Evolutionary conservation across 2,329 filamentous ascomycete genomes (phyloP), one percentile per base, ranked within the genome.

Genomic region (Monosporascus sp.): DNA sequence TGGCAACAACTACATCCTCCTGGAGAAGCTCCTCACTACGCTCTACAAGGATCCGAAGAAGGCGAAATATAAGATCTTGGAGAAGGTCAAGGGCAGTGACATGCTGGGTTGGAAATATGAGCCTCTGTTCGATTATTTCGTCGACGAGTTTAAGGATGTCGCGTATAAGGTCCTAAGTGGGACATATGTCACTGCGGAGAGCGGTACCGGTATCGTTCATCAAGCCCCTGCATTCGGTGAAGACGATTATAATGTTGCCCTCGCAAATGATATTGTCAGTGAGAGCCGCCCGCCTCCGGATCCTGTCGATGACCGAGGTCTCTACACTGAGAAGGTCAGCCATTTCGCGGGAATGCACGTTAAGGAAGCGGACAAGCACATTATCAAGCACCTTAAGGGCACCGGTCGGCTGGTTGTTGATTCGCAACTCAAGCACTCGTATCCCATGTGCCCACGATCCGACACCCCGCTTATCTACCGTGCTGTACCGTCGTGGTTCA

Each of bases 41-140:
- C 77, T 97, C 2, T 97, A 96, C 77, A 97, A 97, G 71, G 91
- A 96, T 61, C 88, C 88, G 7, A 97, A 96, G 76, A 96, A 96
- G 76, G 91, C 91, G 49, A 95, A 96, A 69, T 96, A 86, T 74
- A 91, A 90, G 76, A 78, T 94, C 50, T 68, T 96, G 16, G 81
- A 88, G 58, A 92, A 88, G 65, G 73, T 95, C 61, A 88, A 86
- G 72, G 93, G 93, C 48, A 88, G 85, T 59, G 86, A 91, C 47
- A 91, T 97, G 85, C 74, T 89, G 35, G 91, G 89, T 40, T 95
- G 90, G 89, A 88, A 85, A 68, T 97, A 97, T 67, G 79, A 91
- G 70, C 92, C 93, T 7, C 79, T 92, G 1, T 97, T 97, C 71
- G 81, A 88, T 66, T 97, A 96, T 74, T 93, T 94, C 70, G 88